phyloP scores from a whole-genome alignment of 2,329 filamentous ascomycete genomes.

The Calonectria crousiana region DNA sequence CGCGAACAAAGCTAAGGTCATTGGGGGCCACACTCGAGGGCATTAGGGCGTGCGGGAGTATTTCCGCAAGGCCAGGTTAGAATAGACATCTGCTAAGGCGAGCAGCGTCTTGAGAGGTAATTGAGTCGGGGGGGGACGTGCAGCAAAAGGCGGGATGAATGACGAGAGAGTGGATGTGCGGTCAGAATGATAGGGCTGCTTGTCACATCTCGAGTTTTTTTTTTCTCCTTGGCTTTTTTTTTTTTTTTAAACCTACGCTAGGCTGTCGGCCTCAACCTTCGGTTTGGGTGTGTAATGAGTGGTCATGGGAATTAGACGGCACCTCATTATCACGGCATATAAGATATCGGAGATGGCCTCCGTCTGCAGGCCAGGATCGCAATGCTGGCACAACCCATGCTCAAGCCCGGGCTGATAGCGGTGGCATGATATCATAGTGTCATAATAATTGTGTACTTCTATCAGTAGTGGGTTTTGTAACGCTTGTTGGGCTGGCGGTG shows the following conservation, averaged over 20 bases:
- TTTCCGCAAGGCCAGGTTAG: background rate
- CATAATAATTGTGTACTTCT: background rate
- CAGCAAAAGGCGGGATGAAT: background rate
- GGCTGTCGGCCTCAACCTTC: background rate
- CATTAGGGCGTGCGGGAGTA: background rate
- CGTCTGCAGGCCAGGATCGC: background rate
- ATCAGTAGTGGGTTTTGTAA: background rate
- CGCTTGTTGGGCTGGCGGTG: constrained; percentile 1
- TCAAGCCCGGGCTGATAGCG: background rate
- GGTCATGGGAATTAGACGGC: constrained; percentile 3
- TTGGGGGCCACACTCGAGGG: background rate
- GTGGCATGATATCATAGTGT: constrained; percentile 5
- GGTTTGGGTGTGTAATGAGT: background rate
- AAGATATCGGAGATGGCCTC: constrained; percentile 1
- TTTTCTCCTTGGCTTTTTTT: background rate
- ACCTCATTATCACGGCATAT: constrained; percentile 6
- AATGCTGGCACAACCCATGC: background rate
- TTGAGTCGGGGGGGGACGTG: background rate
- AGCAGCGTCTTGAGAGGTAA: background rate
- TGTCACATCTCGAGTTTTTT: background rate
- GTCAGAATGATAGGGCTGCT: background rate
- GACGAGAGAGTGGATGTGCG: background rate
- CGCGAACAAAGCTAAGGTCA: background rate
- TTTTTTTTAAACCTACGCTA: background rate
- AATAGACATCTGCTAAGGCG: background rate